Percentiles rank a stretch among this genome's conserved stretches.
phyloP scores from a whole-genome alignment of 75 land plant genomes.

The Pseudotsuga menziesii region DNA sequence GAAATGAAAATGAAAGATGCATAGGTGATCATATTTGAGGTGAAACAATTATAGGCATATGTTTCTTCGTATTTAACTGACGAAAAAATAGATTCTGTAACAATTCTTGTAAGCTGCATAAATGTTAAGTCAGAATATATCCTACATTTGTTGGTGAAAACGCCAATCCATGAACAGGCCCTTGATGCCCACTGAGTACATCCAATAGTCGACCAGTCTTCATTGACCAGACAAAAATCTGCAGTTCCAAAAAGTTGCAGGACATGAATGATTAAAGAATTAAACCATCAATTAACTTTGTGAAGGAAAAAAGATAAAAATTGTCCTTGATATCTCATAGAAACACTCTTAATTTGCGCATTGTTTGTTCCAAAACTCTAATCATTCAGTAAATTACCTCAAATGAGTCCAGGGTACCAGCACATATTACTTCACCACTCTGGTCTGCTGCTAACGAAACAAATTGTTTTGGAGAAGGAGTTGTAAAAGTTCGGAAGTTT shows the following conservation, averaged over 20 bases:
- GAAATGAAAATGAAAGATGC: background rate
- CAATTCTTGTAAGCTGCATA: background rate
- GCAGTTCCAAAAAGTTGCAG: slow-evolving; percentile 3
- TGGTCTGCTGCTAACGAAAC: slow-evolving; percentile 87
- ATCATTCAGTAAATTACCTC: slow-evolving; percentile 50
- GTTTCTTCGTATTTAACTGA: background rate
- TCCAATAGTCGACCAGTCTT: slow-evolving; percentile 94
- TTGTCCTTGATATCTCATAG: too few relatives aligned
- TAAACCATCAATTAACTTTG: too few relatives aligned
- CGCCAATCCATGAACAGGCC: slow-evolving; percentile 91
- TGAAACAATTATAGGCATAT: background rate
- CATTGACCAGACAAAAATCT: slow-evolving; percentile 99
- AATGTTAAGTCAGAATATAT: background rate
- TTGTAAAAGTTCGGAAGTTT: slow-evolving; percentile 90
- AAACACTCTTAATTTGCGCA: too few relatives aligned
- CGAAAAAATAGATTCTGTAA: background rate
- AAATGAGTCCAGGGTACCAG: slow-evolving; percentile 90
- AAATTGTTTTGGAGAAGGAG: slow-evolving; percentile 87
- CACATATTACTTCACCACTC: slow-evolving; percentile 97
- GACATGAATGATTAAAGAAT: too few relatives aligned
- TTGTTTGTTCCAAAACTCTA: background rate
- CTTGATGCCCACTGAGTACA: slow-evolving; percentile 92
- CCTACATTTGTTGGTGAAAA: slow-evolving; percentile 91
- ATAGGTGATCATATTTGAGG: background rate
- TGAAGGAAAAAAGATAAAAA: too few relatives aligned